Base-by-base conservation (phyloP, 2,329 filamentous ascomycete genomes). In the Thyridium curvatum region DNA sequence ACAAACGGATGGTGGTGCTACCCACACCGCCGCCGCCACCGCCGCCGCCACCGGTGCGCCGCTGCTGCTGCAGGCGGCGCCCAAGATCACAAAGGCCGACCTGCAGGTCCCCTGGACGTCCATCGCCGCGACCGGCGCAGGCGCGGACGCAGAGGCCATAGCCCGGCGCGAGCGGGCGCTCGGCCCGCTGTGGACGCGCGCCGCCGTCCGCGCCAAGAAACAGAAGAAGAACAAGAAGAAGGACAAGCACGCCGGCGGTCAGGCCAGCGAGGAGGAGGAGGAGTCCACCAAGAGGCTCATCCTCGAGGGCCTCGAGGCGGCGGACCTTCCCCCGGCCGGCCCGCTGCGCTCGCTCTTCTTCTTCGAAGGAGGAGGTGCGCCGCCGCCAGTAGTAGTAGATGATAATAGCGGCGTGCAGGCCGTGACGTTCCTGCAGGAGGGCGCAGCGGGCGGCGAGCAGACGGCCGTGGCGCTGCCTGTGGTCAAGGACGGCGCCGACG, bases 61-160 rank as follows among this genome's bases (percentile, higher is more conserved):
- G 9, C 6, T 10, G 6, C 21, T 10, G 21, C 49, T 59, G 3
- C 41, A 39, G 18, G 74, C 83, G 51, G 91, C 91, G 1, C 76
- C 78, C 2, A 95, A 95, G 55, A 77, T 95, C 43, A 76, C 62
- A 2, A 74, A 82, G 40, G 61, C 69, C 6, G 79, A 91, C 49
- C 64, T 68, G 2, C 72, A 78, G 42, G 61, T 94, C 8, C 62
- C 80, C 44, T 87, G 82, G 72, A 34, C n/a, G n/a, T n/a, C n/a
- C n/a, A n/a, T n/a, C n/a, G n/a, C 47, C 1, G 58, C 52, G 4
- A 78, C 77, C 69, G 63, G 64, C 1, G 62, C 69, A n/a, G 59
- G 66, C 3, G 69, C 77, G 69, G 63, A 64, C 1, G 62, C 69
- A n/a, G 59, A 66, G 3, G 69, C 77, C 1, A 70, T 90, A 13